Base-by-base conservation (phyloP, 2,329 filamentous ascomycete genomes). In the Aspergillus sp. region DNA sequence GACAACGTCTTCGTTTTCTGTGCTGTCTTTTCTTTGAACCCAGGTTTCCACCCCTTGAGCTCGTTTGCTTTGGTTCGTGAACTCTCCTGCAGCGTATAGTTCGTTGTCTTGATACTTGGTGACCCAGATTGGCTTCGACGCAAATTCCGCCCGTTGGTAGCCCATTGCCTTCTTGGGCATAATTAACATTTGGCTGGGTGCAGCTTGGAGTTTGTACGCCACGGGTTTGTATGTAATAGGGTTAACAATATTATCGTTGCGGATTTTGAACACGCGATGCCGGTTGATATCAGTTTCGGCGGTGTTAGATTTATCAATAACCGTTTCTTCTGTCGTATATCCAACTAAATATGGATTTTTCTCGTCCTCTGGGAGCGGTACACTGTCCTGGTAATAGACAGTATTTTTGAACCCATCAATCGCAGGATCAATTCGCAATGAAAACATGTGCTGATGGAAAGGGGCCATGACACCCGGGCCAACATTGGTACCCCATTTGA, bases 361-460 rank as follows among this genome's bases (percentile, higher is more conserved):
- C 2, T 73, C 68, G 42, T 81, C 77, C 45, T 85, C 77, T 2
- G 85, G 83, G 79, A 89, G 84, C 0, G 87, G 73, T 52, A 85
- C 80, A 3, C 82, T 83, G 65, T 86, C 84, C 56, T 83, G 78
- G 66, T 88, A 83, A 55, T 83, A 78, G 26, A 85, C 70, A 1
- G 80, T 75, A 66, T 86, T 85, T 22, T 75, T 73, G 59, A 80
- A 78, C 0, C 85, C 85, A 57, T 84, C 84, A 48, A 86, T 76
- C 62, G 82, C 83, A n/a, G 85, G 85, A 66, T 88, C 85, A 12
- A 88, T 76, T 8, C 85, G 82, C 5, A 87, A 78, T 3, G 83
- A 86, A 75, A 93, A 91, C 70, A 91, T 89, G 72, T 92, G 89
- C 68, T 93, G 89, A 67, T 92, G 89, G 72, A 89, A 85, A 0